Conservation (phyloP, 1,284 basidiomycete genomes). For the Chalciporus sp. region DNA sequence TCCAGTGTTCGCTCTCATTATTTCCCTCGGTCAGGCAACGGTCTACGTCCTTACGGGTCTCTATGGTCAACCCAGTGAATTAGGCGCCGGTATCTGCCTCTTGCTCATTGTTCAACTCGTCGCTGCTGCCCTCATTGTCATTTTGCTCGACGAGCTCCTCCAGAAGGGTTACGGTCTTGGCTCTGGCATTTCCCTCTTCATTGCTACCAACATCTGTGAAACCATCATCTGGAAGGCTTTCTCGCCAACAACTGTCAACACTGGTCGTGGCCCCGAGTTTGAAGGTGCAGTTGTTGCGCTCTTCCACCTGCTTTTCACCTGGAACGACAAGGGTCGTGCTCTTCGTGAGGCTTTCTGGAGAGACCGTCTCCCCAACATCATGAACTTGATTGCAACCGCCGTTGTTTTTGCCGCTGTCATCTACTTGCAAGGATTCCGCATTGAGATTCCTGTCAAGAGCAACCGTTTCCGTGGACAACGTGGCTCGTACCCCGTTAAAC, state of each 20-base stretch:
- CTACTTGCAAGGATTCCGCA: constrained; percentile 98
- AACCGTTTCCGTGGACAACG: constrained; percentile 96
- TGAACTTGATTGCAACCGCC: constrained; percentile 95
- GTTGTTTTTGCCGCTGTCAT: constrained; percentile 94
- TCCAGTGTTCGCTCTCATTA: constrained; percentile 94
- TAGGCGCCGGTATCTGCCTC: constrained; percentile 96
- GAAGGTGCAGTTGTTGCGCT: constrained; percentile 95
- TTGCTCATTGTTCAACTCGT: constrained; percentile 96
- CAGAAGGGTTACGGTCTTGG: constrained; percentile 99
- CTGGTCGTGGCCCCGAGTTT: constrained; percentile 96
- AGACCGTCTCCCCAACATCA: constrained; percentile 95
- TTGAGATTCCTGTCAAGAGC: constrained; percentile 98
- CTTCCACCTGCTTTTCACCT: constrained; percentile 98
- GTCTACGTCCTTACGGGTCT: constrained; percentile 98
- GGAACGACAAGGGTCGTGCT: constrained; percentile 97
- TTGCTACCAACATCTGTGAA: constrained; percentile 99
- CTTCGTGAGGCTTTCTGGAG: constrained; percentile 98
- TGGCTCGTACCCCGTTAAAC: constrained; percentile 94
- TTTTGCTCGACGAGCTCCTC: constrained; percentile 96
- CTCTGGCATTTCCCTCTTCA: constrained; percentile 98
- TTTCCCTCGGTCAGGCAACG: constrained; percentile 94
- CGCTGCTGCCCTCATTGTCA: constrained; percentile 93
- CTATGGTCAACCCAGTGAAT: constrained; percentile 91
- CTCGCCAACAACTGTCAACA: constrained; percentile 97
- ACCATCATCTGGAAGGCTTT: constrained; percentile 99